Base-by-base conservation (phyloP, 352 stramenopile genomes). In the Thalassiosira hispida region DNA sequence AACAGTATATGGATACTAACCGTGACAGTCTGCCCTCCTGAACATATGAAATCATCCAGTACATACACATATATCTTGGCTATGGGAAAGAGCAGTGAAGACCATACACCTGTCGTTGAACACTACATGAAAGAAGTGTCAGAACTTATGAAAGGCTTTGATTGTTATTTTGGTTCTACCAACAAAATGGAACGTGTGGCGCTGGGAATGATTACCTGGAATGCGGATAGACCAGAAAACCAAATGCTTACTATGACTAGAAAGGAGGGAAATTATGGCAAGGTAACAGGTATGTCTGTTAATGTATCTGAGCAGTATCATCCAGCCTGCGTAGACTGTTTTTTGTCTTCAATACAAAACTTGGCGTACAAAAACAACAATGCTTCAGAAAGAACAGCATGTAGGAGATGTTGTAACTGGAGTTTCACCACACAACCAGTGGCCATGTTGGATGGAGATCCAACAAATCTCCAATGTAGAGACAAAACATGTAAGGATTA, bases 1-100 rank as follows among this genome's bases (percentile, higher is more conserved):
- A 75, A 75, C 25, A 65, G 49, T 65, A 33, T 63, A 0, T 75
- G 66, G 66, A 65, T 63, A 8, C n/a, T 75, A 2, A 75, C 66
- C 2, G n/a, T 67, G 9, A 75, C 66, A 4, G 38, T 75, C 35
- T 49, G 38, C 20, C 33, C 35, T 59, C 51, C 66, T 27, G 27
- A 49, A 5, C n/a, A 69, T 6, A 59, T 51, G 8, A 69, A 42
- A 25, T 47, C 25, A 27, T 47, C 44, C 16, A 5, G 23, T 3
- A 27, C 11, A n/a, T 35, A 75, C 53, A 75, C 66, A 2, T 47
- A 67, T 33, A 44, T 60, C 4, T 38, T 75, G 8, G 66, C 66
- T 23, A 60, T 65, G 18, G 66, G 66, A n/a, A 75, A 64, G 22
- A 53, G 31, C n/a, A 31, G 42, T 38, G 22, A 67, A 6, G 52